Evolutionary conservation across 805 yeast genomes (phyloP).

Genomic region (Ogataea henricii): DNA sequence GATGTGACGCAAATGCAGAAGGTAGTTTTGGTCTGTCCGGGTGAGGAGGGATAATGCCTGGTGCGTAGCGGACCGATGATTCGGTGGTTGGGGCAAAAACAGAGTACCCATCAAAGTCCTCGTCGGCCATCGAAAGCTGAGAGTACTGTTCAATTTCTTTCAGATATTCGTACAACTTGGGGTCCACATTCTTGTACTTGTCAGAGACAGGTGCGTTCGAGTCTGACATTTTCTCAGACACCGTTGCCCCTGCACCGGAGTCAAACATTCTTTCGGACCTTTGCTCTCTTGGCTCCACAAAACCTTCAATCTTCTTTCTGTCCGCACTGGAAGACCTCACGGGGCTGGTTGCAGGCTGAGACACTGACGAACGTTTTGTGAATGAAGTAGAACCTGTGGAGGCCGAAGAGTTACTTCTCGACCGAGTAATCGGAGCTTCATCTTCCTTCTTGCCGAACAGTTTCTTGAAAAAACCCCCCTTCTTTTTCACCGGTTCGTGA

Average conservation of each 20-base stretch:
- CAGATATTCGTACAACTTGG: constrained; percentile 49
- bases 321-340: constrained; percentile 1
- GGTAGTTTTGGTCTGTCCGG: constrained; percentile 50
- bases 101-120: constrained; percentile 9
- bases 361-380: not conserved
- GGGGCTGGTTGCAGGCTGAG: not conserved
- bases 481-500: constrained; percentile 16
- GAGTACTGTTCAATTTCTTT: constrained; percentile 29
- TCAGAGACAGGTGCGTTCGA: constrained; percentile 19
- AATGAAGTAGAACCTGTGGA: constrained; percentile 2
- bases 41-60: constrained; percentile 52
- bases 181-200: constrained; percentile 40
- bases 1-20: constrained; percentile 44
- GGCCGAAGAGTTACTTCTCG: constrained; percentile 11
- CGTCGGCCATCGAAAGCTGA: constrained; percentile 1
- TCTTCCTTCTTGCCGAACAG: constrained; percentile 30
- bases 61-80: constrained; percentile 36
- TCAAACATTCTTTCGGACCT: constrained; percentile 9
- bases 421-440: constrained; percentile 9
- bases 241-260: constrained; percentile 11
- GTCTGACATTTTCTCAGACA: constrained; percentile 16
- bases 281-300: constrained; percentile 13
- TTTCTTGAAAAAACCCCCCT: constrained; percentile 26
- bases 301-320: constrained; percentile 12
- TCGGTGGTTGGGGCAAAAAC: constrained; percentile 29